Evolutionary conservation across 1,139 yeast genomes (phyloP).

Genomic region (Debaryomycetaceae sp.): DNA sequence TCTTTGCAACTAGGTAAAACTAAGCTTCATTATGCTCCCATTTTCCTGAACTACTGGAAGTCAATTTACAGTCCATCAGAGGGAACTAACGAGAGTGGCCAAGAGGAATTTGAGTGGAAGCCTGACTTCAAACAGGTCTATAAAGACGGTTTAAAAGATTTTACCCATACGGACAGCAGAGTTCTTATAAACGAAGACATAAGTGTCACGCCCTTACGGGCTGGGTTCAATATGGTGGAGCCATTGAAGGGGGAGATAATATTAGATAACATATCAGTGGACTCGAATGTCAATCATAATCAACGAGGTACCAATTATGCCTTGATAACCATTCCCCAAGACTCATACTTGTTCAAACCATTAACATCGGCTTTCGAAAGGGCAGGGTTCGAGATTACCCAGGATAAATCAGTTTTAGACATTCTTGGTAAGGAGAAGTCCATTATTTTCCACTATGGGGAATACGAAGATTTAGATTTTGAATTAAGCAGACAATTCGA

Average conservation of each 20-base stretch:
- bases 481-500: conserved; percentile 48
- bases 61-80: conserved; percentile 43
- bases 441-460: conserved; percentile 71
- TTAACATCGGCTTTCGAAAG: conserved; percentile 39
- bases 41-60: conserved; percentile 76
- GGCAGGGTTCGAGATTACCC: conserved; percentile 23
- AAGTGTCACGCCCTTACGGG: conserved; percentile 82
- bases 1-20: conserved; percentile 50
- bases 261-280: conserved; percentile 24
- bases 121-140: conserved; percentile 78
- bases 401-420: conserved; percentile 19
- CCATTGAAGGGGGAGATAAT: conserved; percentile 57
- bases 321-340: conserved; percentile 30
- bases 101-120: conserved; percentile 61
- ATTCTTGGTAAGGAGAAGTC: conserved; percentile 15
- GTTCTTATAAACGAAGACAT: conserved; percentile 49
- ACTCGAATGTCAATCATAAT: background rate
- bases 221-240: conserved; percentile 58
- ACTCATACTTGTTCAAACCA: conserved; percentile 60
- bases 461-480: conserved; percentile 83
- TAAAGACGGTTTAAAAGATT: conserved; percentile 51
- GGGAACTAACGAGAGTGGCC: conserved; percentile 22
- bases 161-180: conserved; percentile 54
- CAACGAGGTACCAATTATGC: conserved; percentile 21
- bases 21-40: conserved; percentile 68